A percentile compares a stretch with the other conserved stretches of the same genome.
phyloP scores from a whole-genome alignment of 75 land plant species.

The Isoetes taiwanensis region DNA sequence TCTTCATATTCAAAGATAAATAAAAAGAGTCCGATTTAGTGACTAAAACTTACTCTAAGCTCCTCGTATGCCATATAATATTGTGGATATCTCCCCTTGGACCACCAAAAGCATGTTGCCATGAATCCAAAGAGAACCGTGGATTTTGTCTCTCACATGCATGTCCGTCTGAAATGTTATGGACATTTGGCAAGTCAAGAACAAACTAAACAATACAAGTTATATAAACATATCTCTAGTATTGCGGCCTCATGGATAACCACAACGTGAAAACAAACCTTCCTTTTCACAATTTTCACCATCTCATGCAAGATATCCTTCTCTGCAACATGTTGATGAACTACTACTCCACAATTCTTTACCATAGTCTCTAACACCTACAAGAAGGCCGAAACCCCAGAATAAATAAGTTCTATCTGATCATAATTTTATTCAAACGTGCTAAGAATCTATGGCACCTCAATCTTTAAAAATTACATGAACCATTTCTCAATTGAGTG shows the following conservation, averaged over 20 bases:
- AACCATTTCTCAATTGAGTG: too few relatives aligned
- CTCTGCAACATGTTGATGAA: constrained; percentile 88
- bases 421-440: too few relatives aligned
- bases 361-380: constrained; percentile 77
- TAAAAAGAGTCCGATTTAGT: too few relatives aligned
- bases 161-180: constrained; percentile 72
- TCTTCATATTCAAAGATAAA: too few relatives aligned
- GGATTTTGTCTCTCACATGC: constrained; percentile 81
- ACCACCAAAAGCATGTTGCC: constrained; percentile 99
- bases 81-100: constrained; percentile 87
- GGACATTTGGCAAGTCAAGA: too few relatives aligned
- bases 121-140: constrained; percentile 64
- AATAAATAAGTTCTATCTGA: too few relatives aligned
- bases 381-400: too few relatives aligned
- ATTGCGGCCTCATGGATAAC: too few relatives aligned
- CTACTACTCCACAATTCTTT: constrained; percentile 86
- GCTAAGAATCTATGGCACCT: too few relatives aligned
- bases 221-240: too few relatives aligned
- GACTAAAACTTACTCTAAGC: constrained; percentile 68
- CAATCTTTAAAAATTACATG: too few relatives aligned
- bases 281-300: constrained; percentile 83
- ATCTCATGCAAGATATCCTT: constrained; percentile 70
- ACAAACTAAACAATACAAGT: too few relatives aligned
- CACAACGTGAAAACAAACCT: constrained; percentile 25
- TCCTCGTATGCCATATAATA: constrained; percentile 81